Percentiles rank a stretch among this genome's conserved stretches.
Conservation (phyloP, 352 stramenopile species). For the Globisporangium cederbergense region DNA sequence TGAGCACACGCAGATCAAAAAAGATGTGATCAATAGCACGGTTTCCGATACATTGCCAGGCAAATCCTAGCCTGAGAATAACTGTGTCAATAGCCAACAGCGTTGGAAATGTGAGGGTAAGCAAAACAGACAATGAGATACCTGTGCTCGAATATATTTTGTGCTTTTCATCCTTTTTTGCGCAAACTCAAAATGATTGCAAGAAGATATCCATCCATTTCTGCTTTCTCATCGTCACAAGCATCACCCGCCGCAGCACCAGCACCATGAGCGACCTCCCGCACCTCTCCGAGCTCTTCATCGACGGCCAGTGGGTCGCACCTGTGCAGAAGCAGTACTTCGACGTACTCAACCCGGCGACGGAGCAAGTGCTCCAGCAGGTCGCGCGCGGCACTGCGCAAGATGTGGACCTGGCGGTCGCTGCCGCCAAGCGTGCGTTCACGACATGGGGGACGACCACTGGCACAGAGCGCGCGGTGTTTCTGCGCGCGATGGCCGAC, state of each 20-base stretch:
- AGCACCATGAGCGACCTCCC: constrained; percentile 22
- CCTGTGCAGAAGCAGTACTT: constrained; percentile 39
- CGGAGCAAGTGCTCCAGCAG: constrained; percentile 46
- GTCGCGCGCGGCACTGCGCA: constrained; percentile 38
- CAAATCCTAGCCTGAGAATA: no score
- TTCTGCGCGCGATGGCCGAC: constrained; percentile 46
- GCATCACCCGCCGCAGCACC: no score
- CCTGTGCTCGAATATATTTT: no score
- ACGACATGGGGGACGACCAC: constrained; percentile 41
- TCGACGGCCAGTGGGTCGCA: constrained; percentile 54
- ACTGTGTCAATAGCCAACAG: no score
- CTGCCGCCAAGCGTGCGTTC: constrained; percentile 43
- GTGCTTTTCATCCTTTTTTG: no score
- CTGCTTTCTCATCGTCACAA: not conserved
- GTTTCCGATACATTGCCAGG: no score
- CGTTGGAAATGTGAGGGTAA: no score
- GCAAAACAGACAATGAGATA: no score
- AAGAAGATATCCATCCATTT: not conserved
- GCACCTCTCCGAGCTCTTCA: constrained; percentile 54
- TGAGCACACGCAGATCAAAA: no score
- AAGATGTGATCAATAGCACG: no score
- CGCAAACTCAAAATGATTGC: not conserved
- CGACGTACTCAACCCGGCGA: constrained; percentile 57
- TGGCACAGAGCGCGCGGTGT: constrained; percentile 43
- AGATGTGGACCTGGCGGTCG: constrained; percentile 51